A percentile compares a stretch with the other conserved stretches of the same genome.
Conservation (phyloP, 164 flowering plant species). For the Chimonanthus salicifolius region DNA sequence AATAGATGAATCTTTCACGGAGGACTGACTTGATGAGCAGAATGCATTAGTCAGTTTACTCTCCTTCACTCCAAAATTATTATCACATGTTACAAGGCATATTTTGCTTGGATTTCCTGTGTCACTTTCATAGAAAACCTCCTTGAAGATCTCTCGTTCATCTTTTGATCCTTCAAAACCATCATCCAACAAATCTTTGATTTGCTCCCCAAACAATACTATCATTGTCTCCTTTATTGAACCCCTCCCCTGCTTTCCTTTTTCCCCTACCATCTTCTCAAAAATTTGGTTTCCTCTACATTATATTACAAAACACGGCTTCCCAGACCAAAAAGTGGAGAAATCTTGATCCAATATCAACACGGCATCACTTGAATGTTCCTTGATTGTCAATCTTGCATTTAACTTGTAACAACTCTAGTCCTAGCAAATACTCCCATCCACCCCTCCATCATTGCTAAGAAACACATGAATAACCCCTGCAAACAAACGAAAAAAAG, state of each 20-base stretch:
- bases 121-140: constrained; percentile 47
- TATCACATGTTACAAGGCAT: constrained; percentile 34
- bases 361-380: not conserved
- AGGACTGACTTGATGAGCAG: constrained; percentile 32
- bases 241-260: constrained; percentile 9
- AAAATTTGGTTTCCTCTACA: not conserved
- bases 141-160: constrained; percentile 50
- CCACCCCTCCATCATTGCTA: not conserved
- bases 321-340: not conserved
- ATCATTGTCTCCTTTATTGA: constrained; percentile 13
- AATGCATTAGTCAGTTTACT: constrained; percentile 24
- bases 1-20: constrained; percentile 20
- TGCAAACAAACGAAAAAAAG: no score
- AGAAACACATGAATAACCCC: not conserved
- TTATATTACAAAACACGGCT: no score
- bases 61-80: constrained; percentile 30
- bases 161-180: constrained; percentile 60
- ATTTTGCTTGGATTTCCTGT: constrained; percentile 23
- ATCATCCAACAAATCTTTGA: constrained; percentile 46
- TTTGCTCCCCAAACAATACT: constrained; percentile 35
- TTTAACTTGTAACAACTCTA: not conserved
- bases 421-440: not conserved
- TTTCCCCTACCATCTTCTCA: constrained; percentile 1
- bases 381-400: not conserved
- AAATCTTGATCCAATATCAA: not conserved